Evolutionary conservation across 805 yeast genomes (phyloP).

Genomic region (Myxozyma sirexii): DNA sequence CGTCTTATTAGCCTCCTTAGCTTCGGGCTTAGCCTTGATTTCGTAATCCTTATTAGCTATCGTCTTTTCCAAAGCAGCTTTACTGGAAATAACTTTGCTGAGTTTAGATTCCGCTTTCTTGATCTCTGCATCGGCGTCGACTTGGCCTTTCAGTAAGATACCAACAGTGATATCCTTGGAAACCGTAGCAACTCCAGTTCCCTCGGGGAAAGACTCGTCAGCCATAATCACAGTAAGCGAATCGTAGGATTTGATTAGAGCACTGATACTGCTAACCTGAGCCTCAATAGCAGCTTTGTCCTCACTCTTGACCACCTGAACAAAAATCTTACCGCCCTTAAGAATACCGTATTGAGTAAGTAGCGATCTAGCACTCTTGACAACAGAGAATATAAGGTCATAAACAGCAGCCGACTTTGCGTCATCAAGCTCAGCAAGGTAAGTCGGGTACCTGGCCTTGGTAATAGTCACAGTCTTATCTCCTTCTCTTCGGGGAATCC

Average conservation of each 20-base stretch:
- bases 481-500: slow-evolving; percentile 82
- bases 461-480: slow-evolving; percentile 74
- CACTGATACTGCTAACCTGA: slow-evolving; percentile 84
- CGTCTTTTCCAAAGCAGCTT: slow-evolving; percentile 67
- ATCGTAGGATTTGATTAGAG: slow-evolving; percentile 66
- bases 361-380: slow-evolving; percentile 89
- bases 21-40: slow-evolving; percentile 79
- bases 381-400: slow-evolving; percentile 80
- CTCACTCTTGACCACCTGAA: slow-evolving; percentile 63
- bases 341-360: slow-evolving; percentile 86
- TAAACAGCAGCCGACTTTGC: slow-evolving; percentile 70
- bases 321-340: slow-evolving; percentile 83
- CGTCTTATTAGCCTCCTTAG: slow-evolving; percentile 71
- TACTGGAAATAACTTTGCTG: slow-evolving; percentile 61
- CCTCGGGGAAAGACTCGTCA: slow-evolving; percentile 70
- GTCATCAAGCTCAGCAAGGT: slow-evolving; percentile 61
- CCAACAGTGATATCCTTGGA: slow-evolving; percentile 82
- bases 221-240: slow-evolving; percentile 33
- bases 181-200: slow-evolving; percentile 85
- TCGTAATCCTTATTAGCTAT: slow-evolving; percentile 75
- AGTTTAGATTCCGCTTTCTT: slow-evolving; percentile 78
- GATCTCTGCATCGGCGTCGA: slow-evolving; percentile 90
- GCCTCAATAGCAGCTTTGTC: slow-evolving; percentile 57
- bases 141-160: slow-evolving; percentile 88
- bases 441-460: slow-evolving; percentile 77